phyloP scores from a whole-genome alignment of 2,329 filamentous ascomycete genomes.

The Pseudogymnoascus sp. region DNA sequence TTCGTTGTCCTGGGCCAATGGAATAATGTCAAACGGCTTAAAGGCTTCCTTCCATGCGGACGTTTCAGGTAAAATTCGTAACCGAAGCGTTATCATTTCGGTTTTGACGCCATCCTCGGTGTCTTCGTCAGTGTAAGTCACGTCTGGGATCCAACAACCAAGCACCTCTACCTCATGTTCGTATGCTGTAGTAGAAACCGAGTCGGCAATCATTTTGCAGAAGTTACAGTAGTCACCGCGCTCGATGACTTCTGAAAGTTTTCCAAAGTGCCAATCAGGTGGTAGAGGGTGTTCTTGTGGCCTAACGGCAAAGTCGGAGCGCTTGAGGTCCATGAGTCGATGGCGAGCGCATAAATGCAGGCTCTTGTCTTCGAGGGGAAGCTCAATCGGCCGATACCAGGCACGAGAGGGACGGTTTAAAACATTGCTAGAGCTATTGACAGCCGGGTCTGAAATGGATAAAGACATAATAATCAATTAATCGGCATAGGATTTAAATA shows the following conservation, averaged over 20 bases:
- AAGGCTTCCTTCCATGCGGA: neutral
- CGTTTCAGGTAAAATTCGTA: neutral
- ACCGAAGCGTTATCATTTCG: neutral
- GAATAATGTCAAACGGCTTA: neutral
- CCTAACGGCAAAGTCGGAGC: neutral
- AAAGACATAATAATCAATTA: neutral
- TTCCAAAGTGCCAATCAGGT: neutral
- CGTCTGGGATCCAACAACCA: neutral
- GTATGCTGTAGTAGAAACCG: neutral
- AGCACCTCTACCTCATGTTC: neutral
- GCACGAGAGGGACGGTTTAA: neutral
- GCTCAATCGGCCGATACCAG: neutral
- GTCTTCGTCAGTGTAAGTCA: neutral
- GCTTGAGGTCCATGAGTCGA: neutral
- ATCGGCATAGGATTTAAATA: neutral
- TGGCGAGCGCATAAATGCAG: neutral
- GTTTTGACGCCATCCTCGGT: neutral
- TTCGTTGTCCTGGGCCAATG: neutral
- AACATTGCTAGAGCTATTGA: neutral
- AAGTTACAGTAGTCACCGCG: neutral
- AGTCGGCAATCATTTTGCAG: neutral
- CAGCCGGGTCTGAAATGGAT: neutral
- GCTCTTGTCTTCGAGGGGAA: neutral
- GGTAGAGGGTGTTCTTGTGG: neutral
- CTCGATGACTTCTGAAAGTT: neutral